These are phyloP conservation scores for Xylariaceae sp. DNA, from an alignment of 2,329 filamentous ascomycete genomes.

Conservation along the genomic window DNA sequence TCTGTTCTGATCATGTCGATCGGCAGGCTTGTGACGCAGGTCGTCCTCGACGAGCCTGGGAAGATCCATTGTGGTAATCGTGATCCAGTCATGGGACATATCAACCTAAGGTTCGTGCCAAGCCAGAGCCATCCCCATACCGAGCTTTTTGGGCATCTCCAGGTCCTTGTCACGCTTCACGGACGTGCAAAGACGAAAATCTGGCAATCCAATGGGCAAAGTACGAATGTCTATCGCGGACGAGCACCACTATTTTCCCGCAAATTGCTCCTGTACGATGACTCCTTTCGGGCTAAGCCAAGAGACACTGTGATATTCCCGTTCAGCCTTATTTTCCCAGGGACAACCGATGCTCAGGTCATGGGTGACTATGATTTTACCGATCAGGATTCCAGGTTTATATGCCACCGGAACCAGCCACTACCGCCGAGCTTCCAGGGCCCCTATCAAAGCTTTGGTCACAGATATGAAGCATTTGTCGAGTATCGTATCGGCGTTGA, in stretches of 20 bases:
- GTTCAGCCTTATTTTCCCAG: constrained; percentile 15
- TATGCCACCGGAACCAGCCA: constrained; percentile 1
- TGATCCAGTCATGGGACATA: constrained; percentile 14
- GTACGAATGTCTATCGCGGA: constrained; percentile 11
- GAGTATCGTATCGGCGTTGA: constrained; percentile 18
- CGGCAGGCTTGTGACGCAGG: constrained; percentile 7
- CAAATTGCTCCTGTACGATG: constrained; percentile 9
- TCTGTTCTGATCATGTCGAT: constrained; percentile 10
- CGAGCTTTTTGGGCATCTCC: constrained; percentile 17
- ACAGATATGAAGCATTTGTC: constrained; percentile 16
- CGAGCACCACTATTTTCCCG: constrained; percentile 11
- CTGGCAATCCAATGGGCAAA: constrained; percentile 10
- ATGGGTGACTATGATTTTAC: background rate
- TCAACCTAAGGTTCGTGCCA: constrained; percentile 11
- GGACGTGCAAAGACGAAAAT: constrained; percentile 19
- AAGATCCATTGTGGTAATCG: constrained; percentile 12
- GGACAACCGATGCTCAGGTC: background rate
- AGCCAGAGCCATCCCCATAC: background rate
- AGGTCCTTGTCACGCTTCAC: constrained; percentile 13
- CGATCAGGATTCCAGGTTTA: constrained; percentile 1
- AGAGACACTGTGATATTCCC: background rate
- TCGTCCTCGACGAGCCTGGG: constrained; percentile 13
- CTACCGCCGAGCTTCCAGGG: constrained; percentile 17
- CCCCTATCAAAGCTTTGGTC: background rate
- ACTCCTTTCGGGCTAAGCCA: constrained; percentile 12